phyloP scores from a whole-genome alignment of 345 rosid species.

The Excoecaria cochinchinensis region DNA sequence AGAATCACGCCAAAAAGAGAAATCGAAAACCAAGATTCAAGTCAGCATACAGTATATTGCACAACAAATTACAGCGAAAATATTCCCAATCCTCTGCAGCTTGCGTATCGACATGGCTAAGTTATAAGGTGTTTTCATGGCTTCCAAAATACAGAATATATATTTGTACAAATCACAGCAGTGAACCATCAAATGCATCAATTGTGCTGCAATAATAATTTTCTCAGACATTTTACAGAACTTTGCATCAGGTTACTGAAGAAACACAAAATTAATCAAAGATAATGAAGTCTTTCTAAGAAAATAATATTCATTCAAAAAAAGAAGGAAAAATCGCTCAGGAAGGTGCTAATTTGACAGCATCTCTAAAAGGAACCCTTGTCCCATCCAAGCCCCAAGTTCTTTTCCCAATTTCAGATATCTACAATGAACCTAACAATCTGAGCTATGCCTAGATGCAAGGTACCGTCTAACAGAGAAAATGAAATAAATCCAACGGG shows the following conservation, averaged over 20 bases:
- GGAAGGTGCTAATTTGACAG: neutral
- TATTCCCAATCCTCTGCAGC: neutral
- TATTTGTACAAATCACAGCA: neutral
- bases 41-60: neutral
- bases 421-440: neutral
- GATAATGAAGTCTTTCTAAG: neutral
- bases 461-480: neutral
- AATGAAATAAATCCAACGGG: neutral
- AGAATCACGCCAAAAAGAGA: neutral
- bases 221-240: neutral
- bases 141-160: no score
- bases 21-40: neutral
- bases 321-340: neutral
- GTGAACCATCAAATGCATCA: neutral
- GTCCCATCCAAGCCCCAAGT: neutral
- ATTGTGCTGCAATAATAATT: neutral
- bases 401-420: neutral
- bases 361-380: neutral
- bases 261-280: neutral
- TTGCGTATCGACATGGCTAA: neutral
- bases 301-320: neutral
- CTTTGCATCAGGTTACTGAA: neutral
- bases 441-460: neutral
- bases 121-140: no score
- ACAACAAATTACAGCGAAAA: neutral